Conservation (phyloP, 2,329 filamentous ascomycete species). For the Trichoderma semiorbis region DNA sequence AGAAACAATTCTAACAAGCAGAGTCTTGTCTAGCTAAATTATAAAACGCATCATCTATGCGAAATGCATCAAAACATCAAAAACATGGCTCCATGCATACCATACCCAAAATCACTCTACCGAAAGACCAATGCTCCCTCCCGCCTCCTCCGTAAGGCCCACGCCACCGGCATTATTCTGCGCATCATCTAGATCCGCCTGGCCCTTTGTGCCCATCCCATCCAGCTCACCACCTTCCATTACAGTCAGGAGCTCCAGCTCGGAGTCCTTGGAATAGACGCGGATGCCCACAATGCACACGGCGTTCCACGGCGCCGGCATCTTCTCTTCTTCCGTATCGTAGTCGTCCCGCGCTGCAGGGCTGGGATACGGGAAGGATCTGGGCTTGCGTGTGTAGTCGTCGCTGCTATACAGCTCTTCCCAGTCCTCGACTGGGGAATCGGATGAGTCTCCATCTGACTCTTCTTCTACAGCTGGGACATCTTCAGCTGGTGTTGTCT, state of each 20-base stretch:
- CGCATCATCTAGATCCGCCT: slow-evolving; percentile 54
- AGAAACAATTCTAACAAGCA: background rate
- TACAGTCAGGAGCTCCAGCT: slow-evolving; percentile 52
- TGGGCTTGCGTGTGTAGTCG: slow-evolving; percentile 53
- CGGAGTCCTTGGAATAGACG: slow-evolving; percentile 58
- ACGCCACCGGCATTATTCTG: slow-evolving; percentile 53
- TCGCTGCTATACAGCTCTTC: slow-evolving; percentile 58
- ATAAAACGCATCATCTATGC: background rate
- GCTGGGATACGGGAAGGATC: slow-evolving; percentile 36
- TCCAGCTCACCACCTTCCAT: slow-evolving; percentile 54
- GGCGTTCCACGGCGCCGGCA: slow-evolving; percentile 59
- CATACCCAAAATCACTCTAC: slow-evolving; percentile 14
- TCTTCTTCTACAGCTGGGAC: slow-evolving; percentile 24
- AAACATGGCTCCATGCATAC: background rate
- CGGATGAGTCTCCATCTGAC: slow-evolving; percentile 52
- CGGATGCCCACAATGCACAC: slow-evolving; percentile 59
- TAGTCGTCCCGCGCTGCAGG: slow-evolving; percentile 38
- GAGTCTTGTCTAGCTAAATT: background rate
- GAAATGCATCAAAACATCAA: background rate
- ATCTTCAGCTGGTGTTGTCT: background rate
- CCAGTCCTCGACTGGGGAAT: slow-evolving; percentile 58
- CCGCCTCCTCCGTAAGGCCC: slow-evolving; percentile 25
- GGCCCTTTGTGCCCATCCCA: slow-evolving; percentile 56
- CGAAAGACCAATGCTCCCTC: slow-evolving; percentile 17
- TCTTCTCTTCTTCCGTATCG: slow-evolving; percentile 55